A percentile compares a stretch with the other conserved stretches of the same genome.
Conservation (phyloP, 169 alveolate genomes). For the Plasmodium cynomolgi region DNA sequence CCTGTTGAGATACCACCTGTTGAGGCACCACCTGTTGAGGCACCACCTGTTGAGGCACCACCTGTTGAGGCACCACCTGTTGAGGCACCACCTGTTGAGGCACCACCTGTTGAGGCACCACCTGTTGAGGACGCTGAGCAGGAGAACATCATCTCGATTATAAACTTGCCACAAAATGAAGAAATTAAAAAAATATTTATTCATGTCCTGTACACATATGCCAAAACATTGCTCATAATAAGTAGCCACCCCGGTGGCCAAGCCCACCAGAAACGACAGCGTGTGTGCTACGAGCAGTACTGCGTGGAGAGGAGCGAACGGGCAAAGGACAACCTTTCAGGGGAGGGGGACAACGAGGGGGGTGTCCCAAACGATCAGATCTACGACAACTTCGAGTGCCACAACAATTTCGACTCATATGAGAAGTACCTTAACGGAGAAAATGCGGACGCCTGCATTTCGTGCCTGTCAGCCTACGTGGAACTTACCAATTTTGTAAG, state of each 20-base stretch:
- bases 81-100: neutral
- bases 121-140: neutral
- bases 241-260: neutral
- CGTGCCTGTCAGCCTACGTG: conserved; percentile 39
- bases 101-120: neutral
- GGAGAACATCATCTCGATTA: conserved; percentile 22
- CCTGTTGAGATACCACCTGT: neutral
- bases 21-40: neutral
- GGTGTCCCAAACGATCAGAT: neutral
- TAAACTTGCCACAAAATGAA: conserved; percentile 32
- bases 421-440: conserved; percentile 23
- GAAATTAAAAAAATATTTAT: conserved; percentile 23
- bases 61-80: neutral
- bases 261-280: conserved; percentile 3
- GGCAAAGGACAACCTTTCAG: neutral
- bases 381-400: conserved; percentile 22
- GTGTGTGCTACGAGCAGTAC: neutral
- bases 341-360: neutral
- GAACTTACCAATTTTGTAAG: conserved; percentile 58
- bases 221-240: conserved; percentile 14
- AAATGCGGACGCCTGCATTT: conserved; percentile 17
- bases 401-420: conserved; percentile 28
- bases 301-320: neutral
- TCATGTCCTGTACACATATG: conserved; percentile 28
- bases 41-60: neutral